Percentiles rank a stretch among this genome's conserved stretches.
phyloP scores from a whole-genome alignment of 805 yeast species.

The Metschnikowia shivogae region DNA sequence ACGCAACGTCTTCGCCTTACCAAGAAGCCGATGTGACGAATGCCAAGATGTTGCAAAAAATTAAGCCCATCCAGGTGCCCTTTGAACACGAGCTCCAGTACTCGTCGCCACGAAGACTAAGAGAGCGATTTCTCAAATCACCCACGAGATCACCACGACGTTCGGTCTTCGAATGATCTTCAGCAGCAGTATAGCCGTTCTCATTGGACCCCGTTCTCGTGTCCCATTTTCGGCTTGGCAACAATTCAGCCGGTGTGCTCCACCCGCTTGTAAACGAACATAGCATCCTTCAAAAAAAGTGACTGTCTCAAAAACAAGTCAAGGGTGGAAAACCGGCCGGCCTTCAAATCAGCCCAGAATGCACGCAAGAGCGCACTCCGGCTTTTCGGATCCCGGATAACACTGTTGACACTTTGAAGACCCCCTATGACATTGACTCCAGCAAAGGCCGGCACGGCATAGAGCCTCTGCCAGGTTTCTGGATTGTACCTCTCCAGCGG shows the following conservation, averaged over 20 bases:
- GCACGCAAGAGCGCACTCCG: slow-evolving; percentile 1
- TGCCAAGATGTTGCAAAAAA: slow-evolving; percentile 31
- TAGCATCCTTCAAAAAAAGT: slow-evolving; percentile 18
- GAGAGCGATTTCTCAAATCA: slow-evolving; percentile 19
- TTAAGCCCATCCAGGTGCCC: slow-evolving; percentile 37
- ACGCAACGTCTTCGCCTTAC: slow-evolving; percentile 11
- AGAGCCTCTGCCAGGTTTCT: slow-evolving; percentile 20
- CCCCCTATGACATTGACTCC: slow-evolving; percentile 15
- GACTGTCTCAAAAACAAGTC: neutral
- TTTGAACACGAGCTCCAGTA: slow-evolving; percentile 28
- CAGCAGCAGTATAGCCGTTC: too few relatives aligned
- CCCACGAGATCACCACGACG: slow-evolving; percentile 5
- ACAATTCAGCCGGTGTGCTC: neutral
- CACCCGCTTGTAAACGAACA: slow-evolving; percentile 28
- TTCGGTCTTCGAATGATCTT: neutral
- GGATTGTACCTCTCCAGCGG: slow-evolving; percentile 9
- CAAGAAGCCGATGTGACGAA: slow-evolving; percentile 21
- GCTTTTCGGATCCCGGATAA: neutral
- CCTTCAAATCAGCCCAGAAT: slow-evolving; percentile 8
- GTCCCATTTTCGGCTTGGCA: too few relatives aligned
- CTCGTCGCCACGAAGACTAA: slow-evolving; percentile 29
- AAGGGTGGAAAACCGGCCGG: slow-evolving; percentile 6
- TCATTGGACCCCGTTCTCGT: too few relatives aligned
- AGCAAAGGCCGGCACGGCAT: slow-evolving; percentile 20
- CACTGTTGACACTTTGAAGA: neutral